Evolutionary conservation across 306 rosid species (phyloP).

Genomic region (Lagenaria siceraria): DNA sequence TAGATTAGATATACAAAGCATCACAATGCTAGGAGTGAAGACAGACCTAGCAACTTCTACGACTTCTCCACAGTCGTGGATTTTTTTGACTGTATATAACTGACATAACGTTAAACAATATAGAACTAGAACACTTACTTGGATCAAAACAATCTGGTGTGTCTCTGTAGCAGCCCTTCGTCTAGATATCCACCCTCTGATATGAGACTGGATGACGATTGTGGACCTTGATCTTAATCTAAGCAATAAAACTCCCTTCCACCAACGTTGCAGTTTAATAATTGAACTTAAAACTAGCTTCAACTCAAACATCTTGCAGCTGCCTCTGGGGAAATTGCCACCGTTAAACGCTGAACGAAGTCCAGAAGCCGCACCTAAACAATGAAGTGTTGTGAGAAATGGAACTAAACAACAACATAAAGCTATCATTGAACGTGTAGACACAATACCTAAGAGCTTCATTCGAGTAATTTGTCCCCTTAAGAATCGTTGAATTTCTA

Average conservation of each 20-base stretch:
- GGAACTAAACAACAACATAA: background rate
- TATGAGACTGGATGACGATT: slow-evolving; percentile 51
- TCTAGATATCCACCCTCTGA: slow-evolving; percentile 60
- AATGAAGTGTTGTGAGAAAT: slow-evolving; percentile 8
- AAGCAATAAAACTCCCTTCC: slow-evolving; percentile 40
- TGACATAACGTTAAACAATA: background rate
- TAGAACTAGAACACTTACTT: slow-evolving; percentile 30
- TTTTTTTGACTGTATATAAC: background rate
- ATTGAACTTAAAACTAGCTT: slow-evolving; percentile 33
- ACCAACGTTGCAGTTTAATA: slow-evolving; percentile 75
- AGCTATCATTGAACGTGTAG: background rate
- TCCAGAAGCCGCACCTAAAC: slow-evolving; percentile 32
- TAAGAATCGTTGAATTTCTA: slow-evolving; percentile 53
- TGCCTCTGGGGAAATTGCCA: slow-evolving; percentile 20
- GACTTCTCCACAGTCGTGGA: background rate
- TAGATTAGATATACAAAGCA: background rate
- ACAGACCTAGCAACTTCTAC: background rate
- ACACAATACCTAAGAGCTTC: slow-evolving; percentile 46
- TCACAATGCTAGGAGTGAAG: slow-evolving; percentile 2
- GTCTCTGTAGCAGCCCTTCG: slow-evolving; percentile 31
- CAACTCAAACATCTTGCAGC: slow-evolving; percentile 26
- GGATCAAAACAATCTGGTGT: slow-evolving; percentile 39
- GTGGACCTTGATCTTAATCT: slow-evolving; percentile 39
- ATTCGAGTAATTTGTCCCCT: slow-evolving; percentile 55
- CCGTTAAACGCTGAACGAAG: slow-evolving; percentile 9